Evolutionary conservation across 2,329 filamentous ascomycete species (phyloP).

Genomic region (Botryotinia convoluta): DNA sequence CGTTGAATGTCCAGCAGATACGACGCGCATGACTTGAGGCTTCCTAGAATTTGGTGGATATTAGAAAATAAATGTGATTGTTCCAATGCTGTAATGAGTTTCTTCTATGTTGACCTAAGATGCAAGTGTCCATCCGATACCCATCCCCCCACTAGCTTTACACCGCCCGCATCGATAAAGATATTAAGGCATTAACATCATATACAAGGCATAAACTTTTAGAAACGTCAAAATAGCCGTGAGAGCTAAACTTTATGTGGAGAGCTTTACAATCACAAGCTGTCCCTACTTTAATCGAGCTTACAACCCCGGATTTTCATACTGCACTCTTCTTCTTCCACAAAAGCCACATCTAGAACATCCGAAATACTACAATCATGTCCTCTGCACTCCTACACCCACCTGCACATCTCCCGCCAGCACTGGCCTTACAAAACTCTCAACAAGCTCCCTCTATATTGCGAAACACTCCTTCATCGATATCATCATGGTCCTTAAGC

Average conservation of each 20-base stretch:
- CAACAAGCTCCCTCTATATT: conserved; percentile 59
- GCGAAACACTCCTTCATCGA: conserved; percentile 51
- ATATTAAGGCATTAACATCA: conserved; percentile 1
- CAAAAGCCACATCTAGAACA: conserved; percentile 8
- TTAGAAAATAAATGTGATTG: background rate
- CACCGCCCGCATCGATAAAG: conserved; percentile 3
- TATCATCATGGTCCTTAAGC: conserved; percentile 53
- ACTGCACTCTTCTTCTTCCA: background rate
- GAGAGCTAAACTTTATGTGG: conserved; percentile 7
- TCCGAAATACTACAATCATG: conserved; percentile 41
- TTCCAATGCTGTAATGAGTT: background rate
- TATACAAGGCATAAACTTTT: background rate
- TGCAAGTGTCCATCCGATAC: conserved; percentile 8
- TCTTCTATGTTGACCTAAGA: background rate
- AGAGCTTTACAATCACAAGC: conserved; percentile 12
- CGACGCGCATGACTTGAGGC: conserved; percentile 6
- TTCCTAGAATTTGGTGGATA: background rate
- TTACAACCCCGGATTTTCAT: conserved; percentile 9
- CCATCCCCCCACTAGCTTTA: conserved; percentile 2
- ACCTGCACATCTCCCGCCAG: conserved; percentile 54
- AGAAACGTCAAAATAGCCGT: background rate
- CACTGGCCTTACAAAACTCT: conserved; percentile 56
- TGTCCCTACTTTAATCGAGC: conserved; percentile 5
- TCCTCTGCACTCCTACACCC: conserved; percentile 54
- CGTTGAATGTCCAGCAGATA: background rate